Conservation (phyloP, 164 flowering plant genomes). For the Magnolia officinalis region DNA sequence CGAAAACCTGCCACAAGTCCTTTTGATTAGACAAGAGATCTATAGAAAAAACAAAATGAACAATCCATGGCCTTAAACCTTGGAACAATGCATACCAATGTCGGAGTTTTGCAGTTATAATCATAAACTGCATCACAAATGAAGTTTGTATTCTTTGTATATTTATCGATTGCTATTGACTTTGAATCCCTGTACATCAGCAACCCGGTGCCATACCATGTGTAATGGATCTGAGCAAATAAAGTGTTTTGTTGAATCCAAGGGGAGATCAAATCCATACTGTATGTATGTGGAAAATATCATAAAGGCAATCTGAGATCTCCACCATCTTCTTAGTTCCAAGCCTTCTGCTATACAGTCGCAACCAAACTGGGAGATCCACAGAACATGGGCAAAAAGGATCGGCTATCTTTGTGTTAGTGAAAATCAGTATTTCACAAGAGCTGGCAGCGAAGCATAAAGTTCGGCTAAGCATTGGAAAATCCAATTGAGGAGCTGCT, state of each 20-base stretch:
- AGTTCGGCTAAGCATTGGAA: conserved; percentile 86
- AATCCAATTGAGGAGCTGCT: conserved; percentile 86
- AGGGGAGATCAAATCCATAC: background rate
- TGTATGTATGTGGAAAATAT: background rate
- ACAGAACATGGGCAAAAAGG: background rate
- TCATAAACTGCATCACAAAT: background rate
- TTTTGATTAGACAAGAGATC: background rate
- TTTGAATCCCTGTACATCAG: background rate
- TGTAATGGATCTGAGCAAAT: background rate
- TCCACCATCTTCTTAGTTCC: background rate
- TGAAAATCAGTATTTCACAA: conserved; percentile 62
- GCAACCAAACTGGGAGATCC: background rate
- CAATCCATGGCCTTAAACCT: background rate
- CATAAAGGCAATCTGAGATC: background rate
- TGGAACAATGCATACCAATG: background rate
- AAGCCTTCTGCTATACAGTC: background rate
- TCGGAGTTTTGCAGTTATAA: background rate
- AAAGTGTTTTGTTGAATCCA: no score
- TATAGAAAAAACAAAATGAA: background rate
- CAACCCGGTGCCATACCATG: background rate
- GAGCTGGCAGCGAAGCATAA: conserved; percentile 75
- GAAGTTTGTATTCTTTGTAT: background rate
- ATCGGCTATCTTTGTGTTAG: no score
- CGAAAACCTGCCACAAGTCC: conserved; percentile 5
- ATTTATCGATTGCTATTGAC: background rate